phyloP scores from a whole-genome alignment of 2,329 filamentous ascomycete genomes.

The Xenoacremonium recifei region DNA sequence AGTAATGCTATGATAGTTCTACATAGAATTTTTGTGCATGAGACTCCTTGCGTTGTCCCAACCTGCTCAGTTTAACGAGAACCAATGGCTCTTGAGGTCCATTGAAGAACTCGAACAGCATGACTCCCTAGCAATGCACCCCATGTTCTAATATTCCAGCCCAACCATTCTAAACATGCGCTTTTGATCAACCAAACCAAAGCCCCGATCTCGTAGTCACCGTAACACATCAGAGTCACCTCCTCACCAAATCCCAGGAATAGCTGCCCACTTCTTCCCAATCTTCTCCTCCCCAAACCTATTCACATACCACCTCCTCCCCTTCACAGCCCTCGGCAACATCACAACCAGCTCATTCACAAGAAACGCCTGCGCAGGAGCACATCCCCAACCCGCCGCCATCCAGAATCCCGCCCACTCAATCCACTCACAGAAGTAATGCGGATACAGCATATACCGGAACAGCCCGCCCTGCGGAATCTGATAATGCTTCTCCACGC shows the following conservation, averaged over 20 bases:
- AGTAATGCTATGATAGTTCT: too few relatives aligned
- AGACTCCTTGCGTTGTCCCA: too few relatives aligned
- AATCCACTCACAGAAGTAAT: constrained; percentile 95
- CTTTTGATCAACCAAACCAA: too few relatives aligned
- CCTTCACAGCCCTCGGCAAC: constrained; percentile 80
- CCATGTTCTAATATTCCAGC: too few relatives aligned
- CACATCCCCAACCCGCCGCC: constrained; percentile 63
- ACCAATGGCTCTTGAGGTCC: too few relatives aligned
- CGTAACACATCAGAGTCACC: too few relatives aligned
- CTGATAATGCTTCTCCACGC: constrained; percentile 75
- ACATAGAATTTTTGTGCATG: too few relatives aligned
- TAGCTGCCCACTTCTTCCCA: constrained; percentile 69
- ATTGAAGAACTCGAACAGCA: too few relatives aligned
- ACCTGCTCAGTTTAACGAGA: too few relatives aligned
- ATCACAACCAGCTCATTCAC: constrained; percentile 88
- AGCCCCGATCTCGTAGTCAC: too few relatives aligned
- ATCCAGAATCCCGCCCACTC: constrained; percentile 93
- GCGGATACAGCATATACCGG: constrained; percentile 78
- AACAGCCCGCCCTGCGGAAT: constrained; percentile 85
- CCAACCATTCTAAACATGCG: too few relatives aligned
- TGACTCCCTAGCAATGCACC: too few relatives aligned
- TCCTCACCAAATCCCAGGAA: constrained; percentile 52
- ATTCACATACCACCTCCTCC: constrained; percentile 81
- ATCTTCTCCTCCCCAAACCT: constrained; percentile 86
- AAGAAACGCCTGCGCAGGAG: constrained; percentile 78